Evolutionary conservation across 441 rosid species (phyloP).

Genomic region (Pelargonium cotyledonis): DNA sequence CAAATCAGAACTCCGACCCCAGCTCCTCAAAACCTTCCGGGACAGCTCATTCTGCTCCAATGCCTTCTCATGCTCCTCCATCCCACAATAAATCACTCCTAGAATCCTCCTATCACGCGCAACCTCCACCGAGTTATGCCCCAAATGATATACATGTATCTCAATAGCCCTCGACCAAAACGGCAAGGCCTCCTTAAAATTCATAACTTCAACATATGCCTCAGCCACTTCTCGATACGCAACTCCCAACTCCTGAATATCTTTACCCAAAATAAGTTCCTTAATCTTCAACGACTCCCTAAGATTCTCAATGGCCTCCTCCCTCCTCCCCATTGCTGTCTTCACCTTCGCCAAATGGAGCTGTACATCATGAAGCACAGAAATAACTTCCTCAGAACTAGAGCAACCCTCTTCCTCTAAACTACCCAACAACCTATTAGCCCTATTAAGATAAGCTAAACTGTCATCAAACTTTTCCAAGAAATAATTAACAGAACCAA

Average conservation of each 20-base stretch:
- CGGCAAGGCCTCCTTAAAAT: slow-evolving; percentile 76
- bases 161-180: slow-evolving; percentile 66
- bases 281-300: slow-evolving; percentile 73
- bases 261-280: slow-evolving; percentile 57
- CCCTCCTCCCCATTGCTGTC: slow-evolving; percentile 86
- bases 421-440: slow-evolving; percentile 57
- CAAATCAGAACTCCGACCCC: slow-evolving; percentile 78
- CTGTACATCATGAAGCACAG: slow-evolving; percentile 71
- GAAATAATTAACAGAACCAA: slow-evolving; percentile 65
- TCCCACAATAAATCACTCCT: slow-evolving; percentile 75
- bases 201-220: slow-evolving; percentile 73
- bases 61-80: slow-evolving; percentile 82
- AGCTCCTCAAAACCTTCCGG: slow-evolving; percentile 61
- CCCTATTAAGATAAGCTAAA: slow-evolving; percentile 69
- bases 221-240: slow-evolving; percentile 69
- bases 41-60: slow-evolving; percentile 79
- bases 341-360: slow-evolving; percentile 79
- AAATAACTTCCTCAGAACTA: slow-evolving; percentile 48
- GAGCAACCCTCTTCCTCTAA: slow-evolving; percentile 47
- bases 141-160: slow-evolving; percentile 65
- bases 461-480: slow-evolving; percentile 69
- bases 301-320: slow-evolving; percentile 77
- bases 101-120: slow-evolving; percentile 80
- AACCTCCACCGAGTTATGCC: slow-evolving; percentile 76
- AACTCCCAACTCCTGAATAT: slow-evolving; percentile 66